Conservation (phyloP, 352 stramenopile genomes). For the Phytophthora fragariae region DNA sequence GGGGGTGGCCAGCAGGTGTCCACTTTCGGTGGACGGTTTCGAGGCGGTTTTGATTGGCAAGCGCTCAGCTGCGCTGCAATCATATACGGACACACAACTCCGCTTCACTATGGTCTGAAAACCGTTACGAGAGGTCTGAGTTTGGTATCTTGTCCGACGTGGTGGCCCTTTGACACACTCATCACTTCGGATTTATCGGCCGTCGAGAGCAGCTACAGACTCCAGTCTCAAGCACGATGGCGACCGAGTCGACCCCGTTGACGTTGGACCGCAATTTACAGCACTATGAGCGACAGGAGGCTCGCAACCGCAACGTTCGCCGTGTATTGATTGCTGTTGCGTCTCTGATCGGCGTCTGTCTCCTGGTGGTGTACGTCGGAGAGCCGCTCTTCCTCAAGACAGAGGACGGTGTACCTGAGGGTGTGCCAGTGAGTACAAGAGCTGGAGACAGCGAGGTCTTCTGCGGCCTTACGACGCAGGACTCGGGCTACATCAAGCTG, state of each 20-base stretch:
- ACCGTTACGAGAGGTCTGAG: constrained; percentile 25
- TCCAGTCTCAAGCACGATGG: constrained; percentile 14
- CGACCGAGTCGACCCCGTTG: constrained; percentile 37
- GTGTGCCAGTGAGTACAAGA: constrained; percentile 13
- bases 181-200: constrained; percentile 26
- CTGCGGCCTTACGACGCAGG: constrained; percentile 62
- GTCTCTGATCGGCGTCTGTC: constrained; percentile 27
- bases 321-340: constrained; percentile 27
- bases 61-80: constrained; percentile 22
- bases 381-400: constrained; percentile 25
- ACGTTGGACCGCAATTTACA: constrained; percentile 23
- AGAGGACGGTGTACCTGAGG: constrained; percentile 9
- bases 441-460: constrained; percentile 38
- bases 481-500: constrained; percentile 67
- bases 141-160: constrained; percentile 17
- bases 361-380: constrained; percentile 27
- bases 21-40: constrained; percentile 23
- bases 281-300: constrained; percentile 30
- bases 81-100: constrained; percentile 8
- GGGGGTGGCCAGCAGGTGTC: constrained; percentile 10
- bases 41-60: constrained; percentile 33
- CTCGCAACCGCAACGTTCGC: constrained; percentile 33
- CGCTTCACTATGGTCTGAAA: constrained; percentile 17
- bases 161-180: constrained; percentile 14
- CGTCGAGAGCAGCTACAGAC: constrained; percentile 1